phyloP scores from a whole-genome alignment of 2,329 filamentous ascomycete genomes.

The Chalaropsis ovoidea region DNA sequence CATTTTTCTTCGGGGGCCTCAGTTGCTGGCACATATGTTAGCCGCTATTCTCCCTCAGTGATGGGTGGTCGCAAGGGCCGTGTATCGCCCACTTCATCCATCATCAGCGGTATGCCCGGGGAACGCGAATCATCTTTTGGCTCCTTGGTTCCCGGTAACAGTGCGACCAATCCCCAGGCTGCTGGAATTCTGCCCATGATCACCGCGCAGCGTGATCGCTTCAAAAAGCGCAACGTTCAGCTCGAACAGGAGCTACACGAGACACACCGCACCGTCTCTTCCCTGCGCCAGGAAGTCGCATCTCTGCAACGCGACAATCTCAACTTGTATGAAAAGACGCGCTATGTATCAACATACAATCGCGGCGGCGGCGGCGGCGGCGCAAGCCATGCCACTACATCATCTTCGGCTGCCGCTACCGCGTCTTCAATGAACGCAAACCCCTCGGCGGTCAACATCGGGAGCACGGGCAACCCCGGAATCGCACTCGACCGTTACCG shows the following conservation, averaged over 20 bases:
- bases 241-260: constrained; percentile 85
- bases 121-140: constrained; percentile 57
- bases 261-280: constrained; percentile 68
- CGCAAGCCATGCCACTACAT: constrained; percentile 38
- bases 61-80: constrained; percentile 53
- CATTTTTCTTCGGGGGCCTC: constrained; percentile 78
- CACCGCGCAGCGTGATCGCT: constrained; percentile 91
- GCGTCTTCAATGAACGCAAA: constrained; percentile 57
- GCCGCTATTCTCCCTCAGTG: constrained; percentile 58
- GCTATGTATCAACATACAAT: constrained; percentile 90
- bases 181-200: constrained; percentile 95
- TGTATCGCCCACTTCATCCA: constrained; percentile 88
- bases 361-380: constrained; percentile 46
- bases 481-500: constrained; percentile 74
- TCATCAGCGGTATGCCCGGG: constrained; percentile 68
- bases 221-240: constrained; percentile 90
- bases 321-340: constrained; percentile 91
- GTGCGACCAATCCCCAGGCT: constrained; percentile 3
- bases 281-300: constrained; percentile 79
- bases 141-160: constrained; percentile 41
- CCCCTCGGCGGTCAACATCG: constrained; percentile 56
- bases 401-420: constrained; percentile 55
- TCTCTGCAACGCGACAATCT: constrained; percentile 94
- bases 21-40: constrained; percentile 82
- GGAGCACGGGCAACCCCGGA: constrained; percentile 48